Conservation (phyloP, 2,329 filamentous ascomycete genomes). For the Chaetomiaceae sp. region DNA sequence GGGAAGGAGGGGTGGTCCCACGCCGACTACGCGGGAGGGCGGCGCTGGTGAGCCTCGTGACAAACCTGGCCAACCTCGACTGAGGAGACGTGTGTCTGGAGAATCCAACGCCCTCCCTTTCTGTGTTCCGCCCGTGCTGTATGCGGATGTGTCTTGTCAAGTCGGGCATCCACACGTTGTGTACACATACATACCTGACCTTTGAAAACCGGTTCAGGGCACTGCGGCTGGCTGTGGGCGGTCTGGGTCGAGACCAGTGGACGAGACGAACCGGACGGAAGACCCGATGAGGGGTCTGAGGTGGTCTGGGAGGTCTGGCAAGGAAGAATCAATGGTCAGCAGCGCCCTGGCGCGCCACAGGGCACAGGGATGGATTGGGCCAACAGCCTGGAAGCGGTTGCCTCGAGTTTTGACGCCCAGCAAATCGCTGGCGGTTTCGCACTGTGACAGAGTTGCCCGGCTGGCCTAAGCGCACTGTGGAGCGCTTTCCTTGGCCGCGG, state of each 20-base stretch:
- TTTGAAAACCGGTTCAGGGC: background rate
- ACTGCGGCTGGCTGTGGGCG: background rate
- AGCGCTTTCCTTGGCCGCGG: slow-evolving; percentile 10
- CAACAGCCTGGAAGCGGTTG: slow-evolving; percentile 16
- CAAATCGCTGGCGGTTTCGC: slow-evolving; percentile 9
- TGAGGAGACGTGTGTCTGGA: background rate
- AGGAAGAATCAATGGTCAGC: too few species aligned
- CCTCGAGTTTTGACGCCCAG: slow-evolving; percentile 7
- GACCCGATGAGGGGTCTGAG: background rate
- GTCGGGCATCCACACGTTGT: too few species aligned
- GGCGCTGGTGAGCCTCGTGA: slow-evolving; percentile 5
- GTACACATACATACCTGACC: too few species aligned
- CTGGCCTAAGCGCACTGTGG: slow-evolving; percentile 14
- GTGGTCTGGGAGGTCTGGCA: too few species aligned
- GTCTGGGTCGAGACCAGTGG: slow-evolving; percentile 5
- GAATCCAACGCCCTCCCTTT: background rate
- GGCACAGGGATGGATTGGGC: too few species aligned
- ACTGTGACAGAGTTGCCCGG: slow-evolving; percentile 13
- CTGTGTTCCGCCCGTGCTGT: too few species aligned
- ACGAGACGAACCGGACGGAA: background rate
- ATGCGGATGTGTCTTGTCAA: too few species aligned
- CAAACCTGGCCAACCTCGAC: background rate
- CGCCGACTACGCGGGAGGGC: too few species aligned
- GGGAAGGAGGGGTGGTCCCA: too few species aligned
- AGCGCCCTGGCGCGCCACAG: too few species aligned